Evolutionary conservation across 306 rosid genomes (phyloP).

Genomic region (Vigna unguiculata): DNA sequence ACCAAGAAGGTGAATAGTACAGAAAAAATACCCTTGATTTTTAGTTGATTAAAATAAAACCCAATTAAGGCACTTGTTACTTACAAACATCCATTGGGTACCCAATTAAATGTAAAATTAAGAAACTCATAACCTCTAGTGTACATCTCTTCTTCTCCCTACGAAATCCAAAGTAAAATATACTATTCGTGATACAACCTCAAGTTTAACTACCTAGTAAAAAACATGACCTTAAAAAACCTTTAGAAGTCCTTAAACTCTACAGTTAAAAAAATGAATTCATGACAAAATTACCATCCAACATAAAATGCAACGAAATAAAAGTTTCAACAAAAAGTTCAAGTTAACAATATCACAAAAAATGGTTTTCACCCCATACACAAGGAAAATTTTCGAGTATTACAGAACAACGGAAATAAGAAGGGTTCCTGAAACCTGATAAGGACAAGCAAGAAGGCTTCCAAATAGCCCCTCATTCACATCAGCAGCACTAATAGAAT

Average conservation of each 20-base stretch:
- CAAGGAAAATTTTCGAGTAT: neutral
- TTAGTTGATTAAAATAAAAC: too few species aligned
- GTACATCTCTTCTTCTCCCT: too few species aligned
- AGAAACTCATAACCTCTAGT: too few species aligned
- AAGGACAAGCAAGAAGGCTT: constrained; percentile 66
- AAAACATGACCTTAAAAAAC: constrained; percentile 6
- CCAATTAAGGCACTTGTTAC: too few species aligned
- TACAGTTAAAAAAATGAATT: neutral
- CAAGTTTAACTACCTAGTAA: too few species aligned
- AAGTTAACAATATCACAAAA: constrained; percentile 28
- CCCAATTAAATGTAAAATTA: too few species aligned
- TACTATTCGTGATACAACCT: too few species aligned
- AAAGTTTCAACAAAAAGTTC: constrained; percentile 23
- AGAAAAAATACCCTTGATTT: too few species aligned
- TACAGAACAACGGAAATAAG: neutral
- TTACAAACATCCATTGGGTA: too few species aligned
- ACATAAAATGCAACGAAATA: neutral
- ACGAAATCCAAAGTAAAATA: too few species aligned
- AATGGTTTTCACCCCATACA: neutral
- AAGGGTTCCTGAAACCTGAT: constrained; percentile 59
- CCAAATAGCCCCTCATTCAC: constrained; percentile 68
- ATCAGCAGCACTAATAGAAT: constrained; percentile 66
- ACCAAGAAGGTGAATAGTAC: too few species aligned
- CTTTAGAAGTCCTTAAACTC: neutral
- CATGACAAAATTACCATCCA: constrained; percentile 16